Evolutionary conservation across 192 early-diverging fungal species (phyloP), one percentile per base, ranked within the genome.

Genomic region (Allomyces arbusculus): DNA sequence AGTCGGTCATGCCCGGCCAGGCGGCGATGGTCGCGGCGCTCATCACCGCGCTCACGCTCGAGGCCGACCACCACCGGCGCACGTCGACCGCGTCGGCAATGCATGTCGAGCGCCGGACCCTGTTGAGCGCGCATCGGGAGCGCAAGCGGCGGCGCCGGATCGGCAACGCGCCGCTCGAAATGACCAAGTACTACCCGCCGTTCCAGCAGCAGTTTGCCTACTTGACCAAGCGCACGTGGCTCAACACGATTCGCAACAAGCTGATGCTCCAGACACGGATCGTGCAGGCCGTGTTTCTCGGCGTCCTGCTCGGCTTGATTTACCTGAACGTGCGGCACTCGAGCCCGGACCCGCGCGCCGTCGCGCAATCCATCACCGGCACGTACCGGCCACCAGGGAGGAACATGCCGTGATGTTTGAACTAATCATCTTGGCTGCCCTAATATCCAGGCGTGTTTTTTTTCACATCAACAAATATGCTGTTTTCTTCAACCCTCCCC

Each of bases 251-350:
- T 26, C 75, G 76, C 23, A 77, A 76, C 61, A 64, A 68, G n/a
- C 69, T 69, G 61, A 75, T 71, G 69, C 71, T 72, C 50, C 44
- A 63, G 44, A 75, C 72, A 16, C 69, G 74, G 61, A 61, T 70
- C 61, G 64, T 67, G 23, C 78, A 76, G 66, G 44, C 72, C 4
- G 24, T 80, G 55, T 66, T 78, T 28, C 70, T 79, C 72, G 66
- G 68, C n/a, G 68, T 83, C 11, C 55, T 86, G 20, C 74, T 83
- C 22, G 84, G 81, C 20, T 80, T 86, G 64, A 80, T 80, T 63
- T 81, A 77, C 69, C 77, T 73, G 33, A 40, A 40, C 7, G 33
- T 40, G 33, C 33, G 33, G 33, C 65, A 63, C 28, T 40, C 83
- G 82, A 65, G 79, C 83, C 68, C 71, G 73, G 63, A 68, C 71